Conservation (phyloP, 345 rosid species). For the Eucalyptus paniculata region DNA sequence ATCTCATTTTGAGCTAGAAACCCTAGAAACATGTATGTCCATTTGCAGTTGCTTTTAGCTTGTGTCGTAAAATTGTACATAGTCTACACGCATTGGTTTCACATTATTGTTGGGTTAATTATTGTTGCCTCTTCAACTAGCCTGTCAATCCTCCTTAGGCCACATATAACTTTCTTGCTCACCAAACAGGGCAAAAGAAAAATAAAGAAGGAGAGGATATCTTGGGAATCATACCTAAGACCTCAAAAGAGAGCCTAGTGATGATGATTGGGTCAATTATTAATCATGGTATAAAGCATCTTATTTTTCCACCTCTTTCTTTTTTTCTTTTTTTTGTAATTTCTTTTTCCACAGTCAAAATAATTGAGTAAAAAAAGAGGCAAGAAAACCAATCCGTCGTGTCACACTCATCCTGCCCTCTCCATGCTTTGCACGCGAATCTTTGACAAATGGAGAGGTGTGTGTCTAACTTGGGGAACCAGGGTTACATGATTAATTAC, state of each 20-base stretch:
- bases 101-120: not conserved
- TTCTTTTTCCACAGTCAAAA: not conserved
- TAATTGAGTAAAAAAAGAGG: slow-evolving; percentile 7
- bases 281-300: not conserved
- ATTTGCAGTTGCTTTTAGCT: not conserved
- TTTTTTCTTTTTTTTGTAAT: not conserved
- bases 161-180: not conserved
- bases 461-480: slow-evolving; percentile 2
- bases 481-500: not conserved
- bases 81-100: not conserved
- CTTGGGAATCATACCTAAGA: not conserved
- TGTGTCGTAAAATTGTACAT: not conserved
- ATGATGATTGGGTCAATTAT: not conserved
- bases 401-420: slow-evolving; percentile 24
- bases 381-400: slow-evolving; percentile 7
- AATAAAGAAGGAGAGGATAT: not conserved
- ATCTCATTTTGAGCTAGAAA: not conserved
- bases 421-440: slow-evolving; percentile 41
- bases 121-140: not conserved
- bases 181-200: not conserved
- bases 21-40: not conserved
- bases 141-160: not conserved
- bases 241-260: not conserved
- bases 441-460: slow-evolving; percentile 13
- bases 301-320: not conserved